Percentiles rank a stretch among this genome's conserved stretches.
Conservation (phyloP, 1,139 yeast species). For the Scheffersomyces cryptocercus region DNA sequence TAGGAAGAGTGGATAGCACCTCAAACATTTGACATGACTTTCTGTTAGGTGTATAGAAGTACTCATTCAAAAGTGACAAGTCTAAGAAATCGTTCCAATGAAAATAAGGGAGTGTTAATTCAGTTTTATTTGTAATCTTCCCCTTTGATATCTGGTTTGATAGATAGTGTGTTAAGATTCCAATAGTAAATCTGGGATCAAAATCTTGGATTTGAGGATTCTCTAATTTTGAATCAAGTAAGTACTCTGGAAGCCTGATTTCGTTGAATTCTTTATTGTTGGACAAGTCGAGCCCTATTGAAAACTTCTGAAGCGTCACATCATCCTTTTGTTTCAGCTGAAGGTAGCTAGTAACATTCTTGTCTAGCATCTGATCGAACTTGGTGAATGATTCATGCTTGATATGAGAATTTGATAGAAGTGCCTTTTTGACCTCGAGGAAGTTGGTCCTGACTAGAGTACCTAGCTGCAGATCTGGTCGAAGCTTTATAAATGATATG, state of each 20-base stretch:
- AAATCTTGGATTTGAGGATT: conserved; percentile 20
- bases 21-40: conserved; percentile 23
- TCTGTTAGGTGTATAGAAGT: conserved; percentile 17
- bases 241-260: conserved; percentile 6
- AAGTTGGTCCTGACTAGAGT: conserved; percentile 2
- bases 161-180: conserved; percentile 24
- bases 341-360: background rate
- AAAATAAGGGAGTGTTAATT: conserved; percentile 24
- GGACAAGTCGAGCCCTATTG: conserved; percentile 2
- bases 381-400: conserved; percentile 2
- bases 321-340: background rate
- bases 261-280: conserved; percentile 8
- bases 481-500: no score
- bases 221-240: conserved; percentile 10
- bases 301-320: background rate
- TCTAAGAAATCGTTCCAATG: conserved; percentile 43
- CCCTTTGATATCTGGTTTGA: conserved; percentile 1
- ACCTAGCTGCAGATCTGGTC: no score
- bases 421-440: conserved; percentile 3
- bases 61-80: conserved; percentile 24
- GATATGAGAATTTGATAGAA: conserved; percentile 2
- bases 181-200: conserved; percentile 38
- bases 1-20: conserved; percentile 14
- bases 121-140: background rate
- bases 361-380: conserved; percentile 4